Evolutionary conservation across 140 eudicot species (phyloP).

Genomic region (Bidens hawaiensis): DNA sequence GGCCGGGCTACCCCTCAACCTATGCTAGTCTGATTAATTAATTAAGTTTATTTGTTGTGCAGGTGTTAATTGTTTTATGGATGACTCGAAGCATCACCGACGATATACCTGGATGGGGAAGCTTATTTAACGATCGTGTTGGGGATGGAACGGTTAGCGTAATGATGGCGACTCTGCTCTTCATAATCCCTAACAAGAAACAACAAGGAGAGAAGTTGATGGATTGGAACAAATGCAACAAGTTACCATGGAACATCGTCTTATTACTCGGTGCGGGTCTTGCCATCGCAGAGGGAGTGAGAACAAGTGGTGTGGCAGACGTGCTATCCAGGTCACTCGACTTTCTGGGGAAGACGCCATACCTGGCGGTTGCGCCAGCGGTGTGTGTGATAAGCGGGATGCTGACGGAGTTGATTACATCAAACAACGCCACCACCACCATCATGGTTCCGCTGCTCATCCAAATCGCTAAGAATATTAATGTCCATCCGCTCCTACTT

Average conservation of each 20-base stretch:
- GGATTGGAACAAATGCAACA: conserved; percentile 99
- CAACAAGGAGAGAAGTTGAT: conserved; percentile 73
- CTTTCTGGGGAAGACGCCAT: conserved; percentile 61
- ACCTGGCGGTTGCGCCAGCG: conserved; percentile 57
- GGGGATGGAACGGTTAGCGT: conserved; percentile 96
- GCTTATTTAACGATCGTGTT: conserved; percentile 60
- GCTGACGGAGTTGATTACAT: conserved; percentile 67
- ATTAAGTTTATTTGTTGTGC: too few species aligned
- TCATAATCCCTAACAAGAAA: conserved; percentile 83
- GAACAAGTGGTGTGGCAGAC: conserved; percentile 74
- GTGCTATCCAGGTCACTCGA: conserved; percentile 43
- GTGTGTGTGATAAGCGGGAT: conserved; percentile 52
- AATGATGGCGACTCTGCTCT: conserved; percentile 81
- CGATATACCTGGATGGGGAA: conserved; percentile 91
- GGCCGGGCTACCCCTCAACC: too few species aligned
- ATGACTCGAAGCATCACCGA: conserved; percentile 89
- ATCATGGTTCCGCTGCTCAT: conserved; percentile 63
- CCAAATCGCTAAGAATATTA: conserved; percentile 62
- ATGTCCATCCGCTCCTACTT: conserved; percentile 62
- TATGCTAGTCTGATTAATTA: too few species aligned
- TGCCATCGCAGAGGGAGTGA: conserved; percentile 88
- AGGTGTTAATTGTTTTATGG: conserved; percentile 69
- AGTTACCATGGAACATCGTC: conserved; percentile 75
- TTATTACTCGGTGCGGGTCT: conserved; percentile 87
- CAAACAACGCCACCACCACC: conserved; percentile 82